phyloP scores from a whole-genome alignment of 768 basidiomycete genomes.

The Rhodosporidiobolus sp. region DNA sequence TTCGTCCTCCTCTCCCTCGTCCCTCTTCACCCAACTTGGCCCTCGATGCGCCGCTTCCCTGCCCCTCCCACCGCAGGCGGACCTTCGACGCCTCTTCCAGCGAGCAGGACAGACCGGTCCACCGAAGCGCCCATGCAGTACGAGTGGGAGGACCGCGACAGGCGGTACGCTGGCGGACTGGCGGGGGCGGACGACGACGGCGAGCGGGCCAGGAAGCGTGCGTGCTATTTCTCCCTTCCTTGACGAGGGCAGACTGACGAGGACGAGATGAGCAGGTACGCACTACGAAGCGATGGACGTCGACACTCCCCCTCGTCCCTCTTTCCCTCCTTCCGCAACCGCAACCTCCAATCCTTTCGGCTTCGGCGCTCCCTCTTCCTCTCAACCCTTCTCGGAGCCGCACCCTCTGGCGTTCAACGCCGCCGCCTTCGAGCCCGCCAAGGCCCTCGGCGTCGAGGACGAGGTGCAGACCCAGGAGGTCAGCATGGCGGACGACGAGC shows the following conservation, averaged over 20 bases:
- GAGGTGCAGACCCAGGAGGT: slow-evolving; percentile 14
- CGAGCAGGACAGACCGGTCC: too few species aligned
- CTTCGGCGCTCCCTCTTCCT: background rate
- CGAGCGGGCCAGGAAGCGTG: slow-evolving; percentile 32
- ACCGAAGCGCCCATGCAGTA: slow-evolving; percentile 87
- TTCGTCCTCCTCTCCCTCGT: background rate
- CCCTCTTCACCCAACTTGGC: background rate
- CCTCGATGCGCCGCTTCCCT: slow-evolving; percentile 33
- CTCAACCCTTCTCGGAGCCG: background rate
- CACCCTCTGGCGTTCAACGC: slow-evolving; percentile 24
- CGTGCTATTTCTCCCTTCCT: background rate
- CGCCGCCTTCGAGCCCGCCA: background rate
- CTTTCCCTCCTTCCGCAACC: slow-evolving; percentile 7
- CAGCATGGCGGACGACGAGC: slow-evolving; percentile 22
- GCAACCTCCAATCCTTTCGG: slow-evolving; percentile 10
- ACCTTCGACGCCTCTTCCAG: background rate
- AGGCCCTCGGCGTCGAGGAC: slow-evolving; percentile 21
- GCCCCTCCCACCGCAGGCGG: slow-evolving; percentile 5
- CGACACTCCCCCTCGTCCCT: slow-evolving; percentile 34
- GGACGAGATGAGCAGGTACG: slow-evolving; percentile 8
- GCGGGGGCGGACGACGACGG: background rate
- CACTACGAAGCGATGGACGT: slow-evolving; percentile 42
- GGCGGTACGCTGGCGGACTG: background rate
- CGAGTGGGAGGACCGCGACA: slow-evolving; percentile 53
- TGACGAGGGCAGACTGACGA: background rate